Base-by-base conservation (phyloP, 352 stramenopile genomes). In the Labyrinthula sp. region DNA sequence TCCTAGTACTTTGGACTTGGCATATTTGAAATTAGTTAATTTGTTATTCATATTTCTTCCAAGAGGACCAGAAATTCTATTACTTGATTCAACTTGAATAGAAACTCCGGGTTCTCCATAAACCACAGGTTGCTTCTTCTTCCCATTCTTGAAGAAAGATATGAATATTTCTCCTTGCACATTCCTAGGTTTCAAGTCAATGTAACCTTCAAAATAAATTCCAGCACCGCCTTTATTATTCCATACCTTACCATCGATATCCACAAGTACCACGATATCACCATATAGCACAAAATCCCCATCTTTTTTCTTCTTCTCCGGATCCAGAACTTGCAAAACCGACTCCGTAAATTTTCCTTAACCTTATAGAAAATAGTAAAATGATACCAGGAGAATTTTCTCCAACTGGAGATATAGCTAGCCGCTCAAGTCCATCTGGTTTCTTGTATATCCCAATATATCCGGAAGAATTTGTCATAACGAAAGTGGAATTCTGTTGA, bases 371-470 rank as follows among this genome's bases (percentile, higher is more conserved):
- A n/a, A n/a, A n/a, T n/a, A n/a, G n/a, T n/a, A n/a, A n/a, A n/a
- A n/a, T n/a, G n/a, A n/a, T n/a, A n/a, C n/a, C n/a, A n/a, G n/a
- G n/a, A n/a, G n/a, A n/a, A 12, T 7, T 6, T 8, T 45, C 30
- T 14, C 43, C 43, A 9, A 52, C 43, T 18, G 43, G 43, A 4
- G 43, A 35, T 3, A 52, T 35, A 9, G 43, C 43, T 4, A 52
- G 18, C 2, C 43, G 43, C 30, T 31, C 43, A 9, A 24, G 17
- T 0, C 33, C 33, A 14, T 52, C 43, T 9, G 18, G 43, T 15
- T 52, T 52, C 35, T 52, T 35, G 26, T 52, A 52, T 12, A 52
- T 29, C 7, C 43, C 43, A 23, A 52, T 50, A 35, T 52, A 52
- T 9, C 43, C 43, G 43, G n/a, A n/a, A n/a, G n/a, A n/a, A n/a